Base-by-base conservation (phyloP, 1,284 basidiomycete genomes). In the Trametes hirsuta region DNA sequence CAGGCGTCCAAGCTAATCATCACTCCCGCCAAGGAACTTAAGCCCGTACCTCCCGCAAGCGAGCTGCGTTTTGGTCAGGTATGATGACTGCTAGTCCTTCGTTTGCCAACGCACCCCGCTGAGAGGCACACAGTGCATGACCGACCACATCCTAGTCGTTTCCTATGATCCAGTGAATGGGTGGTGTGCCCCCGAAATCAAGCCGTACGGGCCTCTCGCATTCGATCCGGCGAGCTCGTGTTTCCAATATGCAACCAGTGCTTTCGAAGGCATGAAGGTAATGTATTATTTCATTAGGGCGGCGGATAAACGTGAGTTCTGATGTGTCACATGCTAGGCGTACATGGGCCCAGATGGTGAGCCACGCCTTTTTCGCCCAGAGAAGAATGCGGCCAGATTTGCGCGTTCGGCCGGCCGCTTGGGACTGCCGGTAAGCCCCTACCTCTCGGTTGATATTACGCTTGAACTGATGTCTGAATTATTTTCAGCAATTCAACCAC, bases 231-330 rank as follows among this genome's bases (percentile, higher is more conserved):
- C 90, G 58, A 84, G 86, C n/a, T 93, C 92, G 58, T 94, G 97
- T 36, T 81, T 98, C 64, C 97, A 98, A 76, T 98, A 98, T 76
- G 95, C 94, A 0, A 90, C 91, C 66, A 84, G 85, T 11, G 71
- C 92, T 53, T 98, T 98, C 69, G 96, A 98, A 74, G 96, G 97
- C 21, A 86, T 98, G 85, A 99, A 99, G 74, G 97, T 83, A 40
- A 14, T 91, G 91, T 6, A 34, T 25, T 6, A 34, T 25, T 6
- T 12, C 24, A 22, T 30, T 30, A 30, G 4, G 30, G 30, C 30
- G 30, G 30, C 30, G 10, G 18, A 8, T 24, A 2, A 11, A 18
- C 18, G 18, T 18, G 18, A 18, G 18, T 25, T 24, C 11, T 10
- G 18, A 14, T 36, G 15, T 5, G 11, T 18, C 15, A 1, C 40